phyloP scores from a whole-genome alignment of 768 basidiomycete species.

The Lactarius sanguifluus region DNA sequence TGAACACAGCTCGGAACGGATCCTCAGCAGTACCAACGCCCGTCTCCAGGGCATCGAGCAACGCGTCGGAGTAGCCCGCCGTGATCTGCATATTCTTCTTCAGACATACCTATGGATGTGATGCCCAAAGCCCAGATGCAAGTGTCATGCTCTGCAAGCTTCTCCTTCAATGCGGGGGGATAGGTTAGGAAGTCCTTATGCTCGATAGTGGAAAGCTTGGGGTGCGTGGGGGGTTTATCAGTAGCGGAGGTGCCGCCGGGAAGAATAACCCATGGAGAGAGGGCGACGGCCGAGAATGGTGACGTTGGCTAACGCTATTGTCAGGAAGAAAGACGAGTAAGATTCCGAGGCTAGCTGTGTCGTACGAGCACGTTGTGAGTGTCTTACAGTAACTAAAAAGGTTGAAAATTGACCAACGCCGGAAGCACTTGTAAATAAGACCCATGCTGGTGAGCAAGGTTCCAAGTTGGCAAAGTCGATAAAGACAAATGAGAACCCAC shows the following conservation, averaged over 20 bases:
- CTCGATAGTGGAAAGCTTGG: slow-evolving; percentile 30
- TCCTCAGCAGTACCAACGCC: slow-evolving; percentile 24
- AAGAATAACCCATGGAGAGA: slow-evolving; percentile 28
- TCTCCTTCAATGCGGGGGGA: slow-evolving; percentile 23
- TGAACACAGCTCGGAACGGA: slow-evolving; percentile 34
- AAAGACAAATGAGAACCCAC: not conserved
- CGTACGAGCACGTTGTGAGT: not conserved
- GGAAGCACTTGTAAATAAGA: slow-evolving; percentile 26
- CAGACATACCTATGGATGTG: slow-evolving; percentile 20
- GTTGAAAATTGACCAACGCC: slow-evolving; percentile 21
- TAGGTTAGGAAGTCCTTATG: slow-evolving; percentile 30
- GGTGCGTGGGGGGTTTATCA: slow-evolving; percentile 16
- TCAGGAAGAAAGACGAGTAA: slow-evolving; percentile 29
- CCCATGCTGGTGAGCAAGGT: slow-evolving; percentile 9
- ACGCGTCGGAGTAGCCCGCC: slow-evolving; percentile 29
- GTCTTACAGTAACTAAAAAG: not conserved
- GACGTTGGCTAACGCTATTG: slow-evolving; percentile 27
- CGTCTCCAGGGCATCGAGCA: slow-evolving; percentile 16
- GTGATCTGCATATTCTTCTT: slow-evolving; percentile 32
- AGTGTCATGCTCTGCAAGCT: slow-evolving; percentile 30
- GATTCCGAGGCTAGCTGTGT: slow-evolving; percentile 31
- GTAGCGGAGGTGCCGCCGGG: slow-evolving; percentile 13
- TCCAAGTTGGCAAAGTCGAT: not conserved
- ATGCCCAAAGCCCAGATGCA: slow-evolving; percentile 34
- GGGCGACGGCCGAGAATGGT: slow-evolving; percentile 33